phyloP scores from a whole-genome alignment of 169 alveolate genomes.

The Cryptosporidium andersoni region DNA sequence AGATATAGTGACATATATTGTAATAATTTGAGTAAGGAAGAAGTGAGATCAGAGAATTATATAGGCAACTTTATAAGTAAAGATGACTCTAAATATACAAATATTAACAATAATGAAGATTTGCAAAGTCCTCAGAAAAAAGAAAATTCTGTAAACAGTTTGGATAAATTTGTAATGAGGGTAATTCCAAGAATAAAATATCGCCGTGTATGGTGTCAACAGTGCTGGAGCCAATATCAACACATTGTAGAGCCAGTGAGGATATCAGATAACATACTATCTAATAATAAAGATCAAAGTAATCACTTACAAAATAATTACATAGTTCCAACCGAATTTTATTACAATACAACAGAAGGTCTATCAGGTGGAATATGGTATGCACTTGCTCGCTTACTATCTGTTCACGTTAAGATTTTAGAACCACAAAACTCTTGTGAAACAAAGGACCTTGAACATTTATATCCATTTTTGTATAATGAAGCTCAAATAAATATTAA shows the following conservation, averaged over 20 bases:
- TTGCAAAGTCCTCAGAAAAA: not conserved
- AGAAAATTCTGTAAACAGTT: not conserved
- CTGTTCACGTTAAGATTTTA: slow-evolving; percentile 11
- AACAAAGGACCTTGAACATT: not conserved
- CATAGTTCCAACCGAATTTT: too few species aligned
- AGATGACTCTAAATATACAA: not conserved
- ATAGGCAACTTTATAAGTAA: not conserved
- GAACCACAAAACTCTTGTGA: not conserved
- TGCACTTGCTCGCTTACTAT: slow-evolving; percentile 14
- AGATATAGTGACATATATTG: too few species aligned
- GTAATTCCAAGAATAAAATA: slow-evolving; percentile 43
- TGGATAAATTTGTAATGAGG: not conserved
- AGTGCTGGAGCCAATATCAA: slow-evolving; percentile 40
- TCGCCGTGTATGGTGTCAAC: slow-evolving; percentile 61
- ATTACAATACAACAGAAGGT: slow-evolving; percentile 30
- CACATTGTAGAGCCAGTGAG: slow-evolving; percentile 27
- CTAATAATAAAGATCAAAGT: too few species aligned
- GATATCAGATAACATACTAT: too few species aligned
- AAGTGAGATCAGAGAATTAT: not conserved
- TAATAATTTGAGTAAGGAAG: too few species aligned
- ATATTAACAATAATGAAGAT: not conserved
- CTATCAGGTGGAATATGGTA: slow-evolving; percentile 41
- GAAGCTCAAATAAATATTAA: not conserved
- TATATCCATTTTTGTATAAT: not conserved
- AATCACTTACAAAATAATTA: too few species aligned